Percentiles rank a stretch among this genome's conserved stretches.
Evolutionary conservation across 176 grass and related monocot genomes (phyloP).

Genomic region (Musa schizocarpa): DNA sequence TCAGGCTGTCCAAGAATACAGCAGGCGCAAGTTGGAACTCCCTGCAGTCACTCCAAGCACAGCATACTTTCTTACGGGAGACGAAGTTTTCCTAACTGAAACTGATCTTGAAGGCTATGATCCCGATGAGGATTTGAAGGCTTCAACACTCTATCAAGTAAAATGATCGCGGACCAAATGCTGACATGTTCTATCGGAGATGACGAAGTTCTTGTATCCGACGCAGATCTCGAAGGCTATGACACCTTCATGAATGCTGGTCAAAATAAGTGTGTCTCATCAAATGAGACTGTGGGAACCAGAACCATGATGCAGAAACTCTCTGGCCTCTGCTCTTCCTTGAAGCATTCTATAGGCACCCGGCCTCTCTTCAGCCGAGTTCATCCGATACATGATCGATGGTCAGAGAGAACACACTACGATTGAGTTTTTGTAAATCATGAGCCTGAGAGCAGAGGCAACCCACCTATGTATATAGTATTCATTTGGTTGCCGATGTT

Average conservation of each 20-base stretch:
- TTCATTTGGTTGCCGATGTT: no score
- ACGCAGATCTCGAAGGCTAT: slow-evolving; percentile 78
- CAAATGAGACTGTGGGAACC: slow-evolving; percentile 9
- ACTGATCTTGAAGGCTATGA: no score
- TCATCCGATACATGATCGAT: slow-evolving; percentile 55
- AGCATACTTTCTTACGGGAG: no score
- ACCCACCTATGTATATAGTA: no score
- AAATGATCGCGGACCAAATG: slow-evolving; percentile 6
- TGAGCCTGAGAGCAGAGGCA: no score
- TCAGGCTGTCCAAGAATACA: slow-evolving; percentile 67
- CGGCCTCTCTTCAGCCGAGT: slow-evolving; percentile 36
- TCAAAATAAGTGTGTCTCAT: slow-evolving; percentile 10
- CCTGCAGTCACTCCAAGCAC: slow-evolving; percentile 10
- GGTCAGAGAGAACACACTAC: slow-evolving; percentile 12
- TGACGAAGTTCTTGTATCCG: slow-evolving; percentile 39
- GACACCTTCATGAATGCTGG: slow-evolving; percentile 30
- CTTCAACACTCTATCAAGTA: no score
- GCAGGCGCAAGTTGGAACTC: slow-evolving; percentile 25
- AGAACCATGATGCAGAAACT: slow-evolving; percentile 63
- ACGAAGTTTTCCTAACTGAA: no score
- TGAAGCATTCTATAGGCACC: slow-evolving; percentile 41
- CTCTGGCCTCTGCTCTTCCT: slow-evolving; percentile 58
- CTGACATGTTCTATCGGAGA: slow-evolving; percentile 18
- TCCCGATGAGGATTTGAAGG: no score
- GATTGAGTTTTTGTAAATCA: no score